Conservation (phyloP, 768 basidiomycete species). For the Mycena capillaripes region DNA sequence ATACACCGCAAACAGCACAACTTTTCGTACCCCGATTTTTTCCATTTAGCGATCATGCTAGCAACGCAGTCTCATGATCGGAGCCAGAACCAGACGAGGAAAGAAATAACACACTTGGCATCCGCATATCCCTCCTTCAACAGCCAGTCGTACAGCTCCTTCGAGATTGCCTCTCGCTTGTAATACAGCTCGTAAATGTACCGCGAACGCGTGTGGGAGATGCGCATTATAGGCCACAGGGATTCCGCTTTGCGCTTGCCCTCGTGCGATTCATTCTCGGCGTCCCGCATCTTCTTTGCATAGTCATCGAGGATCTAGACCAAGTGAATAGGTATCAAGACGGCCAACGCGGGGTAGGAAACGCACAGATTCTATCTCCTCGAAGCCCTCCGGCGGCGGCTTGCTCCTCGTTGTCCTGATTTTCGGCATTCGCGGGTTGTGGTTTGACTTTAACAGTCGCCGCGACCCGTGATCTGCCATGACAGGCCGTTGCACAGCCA, state of each 20-base stretch:
- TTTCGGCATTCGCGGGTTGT: constrained; percentile 81
- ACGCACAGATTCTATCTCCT: constrained; percentile 90
- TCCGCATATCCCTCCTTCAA: constrained; percentile 98
- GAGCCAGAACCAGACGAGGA: background rate
- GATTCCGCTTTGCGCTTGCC: constrained; percentile 96
- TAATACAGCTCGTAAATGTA: constrained; percentile 99
- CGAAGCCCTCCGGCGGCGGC: constrained; percentile 94
- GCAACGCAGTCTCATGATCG: constrained; percentile 29
- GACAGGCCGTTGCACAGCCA: background rate
- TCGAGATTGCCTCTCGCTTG: constrained; percentile 95
- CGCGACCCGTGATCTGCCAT: background rate
- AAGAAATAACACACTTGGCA: constrained; percentile 77
- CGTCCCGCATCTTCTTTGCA: constrained; percentile 99
- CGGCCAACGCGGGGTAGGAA: constrained; percentile 5
- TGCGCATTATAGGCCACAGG: constrained; percentile 98
- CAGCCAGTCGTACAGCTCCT: constrained; percentile 96
- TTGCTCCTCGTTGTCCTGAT: constrained; percentile 94
- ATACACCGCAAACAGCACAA: constrained; percentile 97
- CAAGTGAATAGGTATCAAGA: constrained; percentile 24
- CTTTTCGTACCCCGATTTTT: constrained; percentile 98
- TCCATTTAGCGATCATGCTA: constrained; percentile 99
- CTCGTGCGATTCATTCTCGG: constrained; percentile 98
- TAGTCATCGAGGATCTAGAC: constrained; percentile 95
- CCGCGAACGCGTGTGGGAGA: constrained; percentile 94
- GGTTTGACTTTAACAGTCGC: background rate